Evolutionary conservation across 164 flowering plant species (phyloP).

Genomic region (Cinnamomum micranthum): DNA sequence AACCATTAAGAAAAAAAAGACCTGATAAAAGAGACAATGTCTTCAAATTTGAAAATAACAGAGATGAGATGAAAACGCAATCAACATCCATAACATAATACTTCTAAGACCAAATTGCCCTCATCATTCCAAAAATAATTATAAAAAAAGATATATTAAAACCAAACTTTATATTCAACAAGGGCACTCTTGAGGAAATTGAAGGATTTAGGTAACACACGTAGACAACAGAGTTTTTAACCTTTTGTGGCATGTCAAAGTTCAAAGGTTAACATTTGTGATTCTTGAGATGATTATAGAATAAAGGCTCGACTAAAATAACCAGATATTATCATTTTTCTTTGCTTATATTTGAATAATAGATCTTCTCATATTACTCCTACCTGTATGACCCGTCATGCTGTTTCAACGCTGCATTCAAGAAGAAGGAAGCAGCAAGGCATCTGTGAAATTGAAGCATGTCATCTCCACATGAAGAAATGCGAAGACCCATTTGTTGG

Average conservation of each 20-base stretch:
- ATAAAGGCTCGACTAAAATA: no score
- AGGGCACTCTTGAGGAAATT: no score
- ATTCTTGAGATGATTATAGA: background rate
- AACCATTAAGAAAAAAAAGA: no score
- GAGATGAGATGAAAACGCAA: background rate
- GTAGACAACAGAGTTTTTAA: no score
- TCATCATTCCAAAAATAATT: background rate
- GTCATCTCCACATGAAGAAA: constrained; percentile 89
- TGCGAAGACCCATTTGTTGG: constrained; percentile 68
- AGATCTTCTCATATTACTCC: background rate
- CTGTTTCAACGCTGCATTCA: constrained; percentile 79
- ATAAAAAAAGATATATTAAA: no score
- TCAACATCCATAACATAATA: no score
- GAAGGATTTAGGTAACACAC: no score
- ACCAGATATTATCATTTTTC: background rate
- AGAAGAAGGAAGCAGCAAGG: constrained; percentile 90
- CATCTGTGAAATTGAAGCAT: constrained; percentile 75
- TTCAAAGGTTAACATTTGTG: background rate
- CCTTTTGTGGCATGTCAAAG: no score
- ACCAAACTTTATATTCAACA: no score
- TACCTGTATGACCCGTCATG: constrained; percentile 91
- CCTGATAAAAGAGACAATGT: background rate
- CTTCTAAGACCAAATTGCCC: background rate
- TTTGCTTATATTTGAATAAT: background rate
- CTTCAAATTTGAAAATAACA: background rate